A percentile compares a stretch with the other conserved stretches of the same genome.
Conservation (phyloP, 2,329 filamentous ascomycete genomes). For the Ceratocystis eucalypticola region DNA sequence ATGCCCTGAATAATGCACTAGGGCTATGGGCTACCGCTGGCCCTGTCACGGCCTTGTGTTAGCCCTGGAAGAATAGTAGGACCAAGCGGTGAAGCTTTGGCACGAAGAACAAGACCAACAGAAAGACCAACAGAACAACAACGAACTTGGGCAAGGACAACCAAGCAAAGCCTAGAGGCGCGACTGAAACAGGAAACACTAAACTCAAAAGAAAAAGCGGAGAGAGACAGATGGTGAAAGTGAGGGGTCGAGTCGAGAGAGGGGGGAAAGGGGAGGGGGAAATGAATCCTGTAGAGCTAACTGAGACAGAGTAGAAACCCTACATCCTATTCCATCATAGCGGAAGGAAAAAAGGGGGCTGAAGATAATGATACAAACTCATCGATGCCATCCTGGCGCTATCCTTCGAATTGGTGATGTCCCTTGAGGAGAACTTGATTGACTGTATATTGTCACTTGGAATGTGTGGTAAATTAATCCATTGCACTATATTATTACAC, state of each 20-base stretch:
- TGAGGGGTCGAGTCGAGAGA: too few relatives aligned
- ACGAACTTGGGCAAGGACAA: not conserved
- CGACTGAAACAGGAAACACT: not conserved
- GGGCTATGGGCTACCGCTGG: not conserved
- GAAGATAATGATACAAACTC: not conserved
- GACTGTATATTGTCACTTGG: too few relatives aligned
- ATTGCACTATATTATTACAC: too few relatives aligned
- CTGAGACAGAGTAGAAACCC: not conserved
- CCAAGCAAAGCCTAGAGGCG: not conserved
- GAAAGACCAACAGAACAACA: not conserved
- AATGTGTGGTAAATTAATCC: too few relatives aligned
- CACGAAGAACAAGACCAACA: not conserved
- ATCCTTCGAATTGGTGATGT: not conserved
- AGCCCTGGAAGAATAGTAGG: not conserved
- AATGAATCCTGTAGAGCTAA: not conserved
- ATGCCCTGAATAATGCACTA: too few relatives aligned
- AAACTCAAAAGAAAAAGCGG: not conserved
- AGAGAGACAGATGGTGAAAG: not conserved
- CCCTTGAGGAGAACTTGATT: too few relatives aligned
- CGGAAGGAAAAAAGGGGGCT: not conserved
- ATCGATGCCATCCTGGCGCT: too few relatives aligned
- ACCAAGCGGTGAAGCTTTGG: constrained; percentile 7
- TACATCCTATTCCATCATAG: not conserved
- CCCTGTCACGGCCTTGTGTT: not conserved
- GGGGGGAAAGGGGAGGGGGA: not conserved